Base-by-base conservation (phyloP, 1,139 yeast species). In the Lodderomyces beijingensis region DNA sequence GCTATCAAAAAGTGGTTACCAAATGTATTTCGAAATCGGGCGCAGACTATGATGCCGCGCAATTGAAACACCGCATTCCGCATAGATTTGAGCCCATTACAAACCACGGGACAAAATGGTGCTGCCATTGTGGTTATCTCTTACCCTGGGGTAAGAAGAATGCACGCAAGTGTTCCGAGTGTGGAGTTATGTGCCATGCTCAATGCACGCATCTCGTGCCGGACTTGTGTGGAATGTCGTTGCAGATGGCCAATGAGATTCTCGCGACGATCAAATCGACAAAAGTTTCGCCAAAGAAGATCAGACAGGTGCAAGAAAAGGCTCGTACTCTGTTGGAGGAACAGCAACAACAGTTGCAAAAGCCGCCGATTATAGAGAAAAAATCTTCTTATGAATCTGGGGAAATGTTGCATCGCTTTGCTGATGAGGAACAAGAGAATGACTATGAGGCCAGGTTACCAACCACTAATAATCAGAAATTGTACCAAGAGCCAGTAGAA, bases 101-200 rank as follows among this genome's bases (percentile, higher is more conserved):
- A 14, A 91, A 91, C 53, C 83, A 89, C 62, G 94, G 96, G 48
- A 94, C 98, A 4, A 89, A 89, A 53, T 91, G 98, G 98, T 91
- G 98, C 61, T 91, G 97, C 50, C 98, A 91, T 54, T 91, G 98
- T 71, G 98, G 98, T 40, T 88, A 87, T 54, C 79, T 91, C 35
- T 69, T 91, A 43, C 97, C 98, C 4, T 81, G 96, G 81, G 96
- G 97, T 36, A 79, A 81, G 50, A 88, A 87, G 59, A 88, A 85
- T 51, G 95, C 88, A n/a, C 75, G 96, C 33, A 91, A 88, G 55
- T 91, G 98, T 70, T 67, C 82, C 6, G 98, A 91, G 51, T 91
- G 98, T 75, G 94, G 94, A 26, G 77, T 88, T 18, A 86, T 89
- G 80, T 89, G 96, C 51, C 98, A 91, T 55, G 76, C 94, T 4